phyloP scores from a whole-genome alignment of 2,329 filamentous ascomycete species.

The Epichloe typhina region DNA sequence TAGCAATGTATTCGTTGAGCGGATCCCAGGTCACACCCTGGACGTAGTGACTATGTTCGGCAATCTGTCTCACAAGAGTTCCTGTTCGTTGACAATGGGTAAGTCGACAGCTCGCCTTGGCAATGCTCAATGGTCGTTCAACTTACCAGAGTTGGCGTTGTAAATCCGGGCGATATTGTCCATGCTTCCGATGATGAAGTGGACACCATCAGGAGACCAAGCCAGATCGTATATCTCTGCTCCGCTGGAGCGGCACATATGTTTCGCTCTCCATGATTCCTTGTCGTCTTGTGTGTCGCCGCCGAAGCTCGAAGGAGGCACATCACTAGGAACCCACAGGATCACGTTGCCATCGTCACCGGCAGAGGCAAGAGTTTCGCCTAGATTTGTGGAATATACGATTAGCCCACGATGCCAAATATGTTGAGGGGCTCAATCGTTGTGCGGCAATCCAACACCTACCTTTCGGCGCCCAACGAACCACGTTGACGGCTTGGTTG shows the following conservation, averaged over 20 bases:
- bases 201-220: slow-evolving; percentile 93
- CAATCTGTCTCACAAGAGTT: slow-evolving; percentile 74
- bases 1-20: slow-evolving; percentile 93
- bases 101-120: slow-evolving; percentile 1
- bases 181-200: slow-evolving; percentile 99
- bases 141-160: slow-evolving; percentile 74
- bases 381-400: slow-evolving; percentile 29
- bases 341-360: slow-evolving; percentile 97
- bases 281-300: slow-evolving; percentile 84
- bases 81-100: slow-evolving; percentile 20
- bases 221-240: slow-evolving; percentile 97
- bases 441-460: slow-evolving; percentile 14
- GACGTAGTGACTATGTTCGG: slow-evolving; percentile 95
- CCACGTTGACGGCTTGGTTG: slow-evolving; percentile 94
- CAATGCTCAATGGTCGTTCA: neutral
- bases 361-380: slow-evolving; percentile 85
- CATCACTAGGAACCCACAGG: slow-evolving; percentile 84
- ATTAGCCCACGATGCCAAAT: neutral
- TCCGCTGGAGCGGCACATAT: slow-evolving; percentile 91
- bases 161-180: slow-evolving; percentile 97
- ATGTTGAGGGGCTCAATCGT: neutral
- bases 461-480: slow-evolving; percentile 92
- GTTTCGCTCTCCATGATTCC: slow-evolving; percentile 91
- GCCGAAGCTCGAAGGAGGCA: slow-evolving; percentile 56
- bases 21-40: slow-evolving; percentile 98